These are phyloP conservation scores for Malassezia cuniculi DNA, from an alignment of 1,284 basidiomycete genomes.

Conservation along the genomic window DNA sequence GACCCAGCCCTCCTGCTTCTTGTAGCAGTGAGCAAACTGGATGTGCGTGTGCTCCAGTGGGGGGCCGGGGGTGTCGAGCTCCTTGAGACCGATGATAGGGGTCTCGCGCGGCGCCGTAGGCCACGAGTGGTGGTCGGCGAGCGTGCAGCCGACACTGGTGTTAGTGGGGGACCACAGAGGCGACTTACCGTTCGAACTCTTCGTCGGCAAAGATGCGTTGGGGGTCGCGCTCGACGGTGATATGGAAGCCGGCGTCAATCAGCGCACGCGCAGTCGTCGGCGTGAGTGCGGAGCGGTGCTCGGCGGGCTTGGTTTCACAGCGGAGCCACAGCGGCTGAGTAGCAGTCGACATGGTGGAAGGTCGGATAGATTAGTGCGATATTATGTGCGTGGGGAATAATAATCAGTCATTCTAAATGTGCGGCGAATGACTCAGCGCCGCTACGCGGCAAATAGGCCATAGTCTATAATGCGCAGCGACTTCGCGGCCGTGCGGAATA, in stretches of 20 bases:
- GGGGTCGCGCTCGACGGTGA: conserved; percentile 82
- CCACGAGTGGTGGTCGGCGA: conserved; percentile 85
- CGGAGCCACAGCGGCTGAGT: conserved; percentile 39
- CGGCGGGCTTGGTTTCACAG: conserved; percentile 47
- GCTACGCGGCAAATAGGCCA: conserved; percentile 6
- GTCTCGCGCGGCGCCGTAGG: conserved; percentile 60
- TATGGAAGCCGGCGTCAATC: conserved; percentile 78
- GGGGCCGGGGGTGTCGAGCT: conserved; percentile 55
- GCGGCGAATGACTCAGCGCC: neutral
- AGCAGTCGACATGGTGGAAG: conserved; percentile 2
- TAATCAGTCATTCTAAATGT: neutral
- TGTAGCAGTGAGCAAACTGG: conserved; percentile 98
- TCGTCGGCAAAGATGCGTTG: conserved; percentile 89
- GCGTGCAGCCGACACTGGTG: conserved; percentile 61
- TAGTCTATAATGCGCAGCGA: conserved; percentile 13
- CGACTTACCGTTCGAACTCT: conserved; percentile 70
- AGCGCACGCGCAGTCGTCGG: conserved; percentile 81
- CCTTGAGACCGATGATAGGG: conserved; percentile 92
- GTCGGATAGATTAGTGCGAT: neutral
- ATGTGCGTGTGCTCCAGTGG: conserved; percentile 62
- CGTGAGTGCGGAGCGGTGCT: conserved; percentile 82
- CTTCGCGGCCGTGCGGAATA: conserved; percentile 1
- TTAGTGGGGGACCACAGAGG: neutral
- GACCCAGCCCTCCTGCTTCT: conserved; percentile 86
- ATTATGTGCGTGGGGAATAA: neutral